Base-by-base conservation (phyloP, 2,329 filamentous ascomycete species). In the Graphilbum fragrans region DNA sequence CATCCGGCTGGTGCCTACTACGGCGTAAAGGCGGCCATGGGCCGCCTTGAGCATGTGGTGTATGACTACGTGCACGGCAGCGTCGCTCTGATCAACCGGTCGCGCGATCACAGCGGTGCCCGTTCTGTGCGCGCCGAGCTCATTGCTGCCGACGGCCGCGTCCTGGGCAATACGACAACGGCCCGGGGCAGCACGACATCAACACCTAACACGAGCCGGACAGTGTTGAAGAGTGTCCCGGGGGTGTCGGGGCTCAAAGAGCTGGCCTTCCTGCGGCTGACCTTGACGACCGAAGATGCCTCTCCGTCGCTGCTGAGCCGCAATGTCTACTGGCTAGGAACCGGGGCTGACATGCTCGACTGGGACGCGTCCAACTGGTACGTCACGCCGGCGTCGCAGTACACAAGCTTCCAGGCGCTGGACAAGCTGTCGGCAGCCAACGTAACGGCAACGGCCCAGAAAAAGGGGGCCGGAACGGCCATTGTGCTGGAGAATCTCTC, bases 291-390 rank as follows among this genome's bases (percentile, higher is more conserved):
- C 25, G 45, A 46, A 0, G 47, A 45, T 1, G 50, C 52, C 1
- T 42, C 48, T 14, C 45, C 48, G 3, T 37, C 41, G 1, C 47
- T 59, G 1, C 48, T 79, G 3, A 76, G 70, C 45, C 62, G 72
- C 2, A 79, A 77, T 47, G 69, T 77, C 0, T 80, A 80, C 58
- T 80, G 75, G 74, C 48, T 80, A 1, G 51, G 68, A 2, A 52
- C 56, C 0, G 54, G 56, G 0, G 43, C 59, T 0, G 76, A 80
- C 49, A 54, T 52, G 1, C 53, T 80, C 5, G 60, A 72, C 45
- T 80, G 75, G 74, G 57, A 62, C 0, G 59, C 65, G 2, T 75
- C 74, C 3, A 68, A 64, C 1, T 81, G 74, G 73, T 77, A 67
- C 46, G 59, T 65, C 47, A 80, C 76, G 0, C 74, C 74, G 0